Conservation (phyloP, 345 rosid genomes). For the Eucalyptus regnans region DNA sequence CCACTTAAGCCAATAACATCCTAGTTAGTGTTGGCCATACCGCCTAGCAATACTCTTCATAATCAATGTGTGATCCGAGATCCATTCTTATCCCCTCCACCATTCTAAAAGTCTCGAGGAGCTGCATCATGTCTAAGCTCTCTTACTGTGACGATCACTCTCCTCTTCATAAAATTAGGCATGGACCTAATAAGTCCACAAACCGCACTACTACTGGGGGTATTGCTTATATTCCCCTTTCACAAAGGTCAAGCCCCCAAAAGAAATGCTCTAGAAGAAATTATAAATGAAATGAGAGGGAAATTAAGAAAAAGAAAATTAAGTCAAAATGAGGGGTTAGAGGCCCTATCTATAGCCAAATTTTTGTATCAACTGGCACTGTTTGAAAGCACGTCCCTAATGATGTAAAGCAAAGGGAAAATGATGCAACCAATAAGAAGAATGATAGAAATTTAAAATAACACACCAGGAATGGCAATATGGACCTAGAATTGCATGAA, state of each 20-base stretch:
- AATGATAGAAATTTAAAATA: not conserved
- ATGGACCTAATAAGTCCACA: not conserved
- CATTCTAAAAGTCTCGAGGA: not conserved
- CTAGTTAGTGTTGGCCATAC: not conserved
- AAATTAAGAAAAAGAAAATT: too few species aligned
- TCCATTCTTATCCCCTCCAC: not conserved
- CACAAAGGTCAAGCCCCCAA: not conserved
- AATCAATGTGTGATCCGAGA: not conserved
- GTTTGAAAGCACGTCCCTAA: not conserved
- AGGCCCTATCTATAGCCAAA: not conserved
- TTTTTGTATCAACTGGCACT: not conserved
- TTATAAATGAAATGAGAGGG: not conserved
- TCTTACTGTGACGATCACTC: accelerated
- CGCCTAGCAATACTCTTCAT: not conserved
- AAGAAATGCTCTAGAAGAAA: not conserved
- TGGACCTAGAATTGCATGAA: not conserved
- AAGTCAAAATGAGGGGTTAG: not conserved
- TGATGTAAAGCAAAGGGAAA: not conserved
- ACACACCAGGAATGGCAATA: not conserved
- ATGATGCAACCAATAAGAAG: not conserved
- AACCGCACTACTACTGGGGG: not conserved
- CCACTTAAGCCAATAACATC: not conserved
- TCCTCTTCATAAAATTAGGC: not conserved
- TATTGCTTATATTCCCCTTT: not conserved
- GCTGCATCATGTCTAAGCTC: not conserved